These are phyloP conservation scores for Elongisporangium undulatum DNA, from an alignment of 352 stramenopile species.

Conservation along the genomic window DNA sequence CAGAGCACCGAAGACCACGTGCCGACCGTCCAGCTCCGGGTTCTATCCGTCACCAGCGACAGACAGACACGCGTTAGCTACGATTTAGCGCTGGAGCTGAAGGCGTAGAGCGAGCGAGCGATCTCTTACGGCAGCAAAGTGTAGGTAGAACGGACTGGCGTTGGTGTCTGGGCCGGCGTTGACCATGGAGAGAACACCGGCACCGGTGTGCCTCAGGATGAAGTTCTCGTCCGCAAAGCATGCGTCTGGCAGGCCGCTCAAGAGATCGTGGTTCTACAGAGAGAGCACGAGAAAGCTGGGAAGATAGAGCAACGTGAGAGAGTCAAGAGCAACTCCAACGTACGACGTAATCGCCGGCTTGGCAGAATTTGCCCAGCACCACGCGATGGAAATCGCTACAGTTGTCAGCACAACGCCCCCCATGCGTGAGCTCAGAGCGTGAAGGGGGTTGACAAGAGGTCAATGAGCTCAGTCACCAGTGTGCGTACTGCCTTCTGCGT, in stretches of 20 bases:
- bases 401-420: background rate
- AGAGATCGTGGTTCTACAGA: constrained; percentile 53
- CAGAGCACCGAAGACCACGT: constrained; percentile 78
- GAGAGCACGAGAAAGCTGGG: constrained; percentile 12
- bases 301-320: background rate
- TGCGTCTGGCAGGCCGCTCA: background rate
- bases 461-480: constrained; percentile 24
- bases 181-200: constrained; percentile 92
- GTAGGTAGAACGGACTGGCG: constrained; percentile 95
- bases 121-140: constrained; percentile 36
- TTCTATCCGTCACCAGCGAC: constrained; percentile 36
- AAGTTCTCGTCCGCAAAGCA: constrained; percentile 95
- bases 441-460: background rate
- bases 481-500: constrained; percentile 47
- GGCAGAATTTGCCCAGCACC: constrained; percentile 87
- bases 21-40: constrained; percentile 62
- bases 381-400: constrained; percentile 88
- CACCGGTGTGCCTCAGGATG: constrained; percentile 79
- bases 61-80: background rate
- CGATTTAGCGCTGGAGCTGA: background rate
- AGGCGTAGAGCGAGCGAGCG: too few relatives aligned
- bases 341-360: constrained; percentile 90
- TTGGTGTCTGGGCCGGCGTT: constrained; percentile 95
- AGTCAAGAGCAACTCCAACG: constrained; percentile 3
- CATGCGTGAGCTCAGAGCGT: background rate